phyloP scores from a whole-genome alignment of 257 asterid genomes.

The Primulina huaijiensis region DNA sequence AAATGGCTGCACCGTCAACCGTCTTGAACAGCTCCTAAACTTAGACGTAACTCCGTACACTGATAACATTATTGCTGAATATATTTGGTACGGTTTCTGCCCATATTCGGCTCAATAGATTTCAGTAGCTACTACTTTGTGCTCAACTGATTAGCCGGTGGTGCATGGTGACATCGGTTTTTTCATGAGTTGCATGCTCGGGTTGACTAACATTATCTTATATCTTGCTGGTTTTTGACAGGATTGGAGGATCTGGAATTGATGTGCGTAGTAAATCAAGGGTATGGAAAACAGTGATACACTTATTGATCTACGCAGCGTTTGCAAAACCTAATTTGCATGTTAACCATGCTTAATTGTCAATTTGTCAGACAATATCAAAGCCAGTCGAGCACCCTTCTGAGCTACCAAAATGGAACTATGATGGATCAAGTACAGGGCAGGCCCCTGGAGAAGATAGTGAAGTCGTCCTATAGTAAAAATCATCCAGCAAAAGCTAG shows the following conservation, averaged over 20 bases:
- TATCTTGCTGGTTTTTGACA: slow-evolving; percentile 1
- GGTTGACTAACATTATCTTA: background rate
- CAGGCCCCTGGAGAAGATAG: slow-evolving; percentile 98
- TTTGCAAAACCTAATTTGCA: slow-evolving; percentile 3
- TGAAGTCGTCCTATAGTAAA: slow-evolving; percentile 97
- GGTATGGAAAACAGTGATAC: slow-evolving; percentile 38
- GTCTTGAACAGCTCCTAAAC: slow-evolving; percentile 81
- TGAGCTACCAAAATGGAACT: slow-evolving; percentile 98
- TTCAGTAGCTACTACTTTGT: too few species aligned
- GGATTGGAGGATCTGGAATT: slow-evolving; percentile 21
- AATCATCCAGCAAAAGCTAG: background rate
- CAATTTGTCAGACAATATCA: slow-evolving; percentile 56
- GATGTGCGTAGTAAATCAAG: slow-evolving; percentile 41
- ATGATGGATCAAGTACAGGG: slow-evolving; percentile 98
- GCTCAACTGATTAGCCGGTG: too few species aligned
- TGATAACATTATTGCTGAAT: slow-evolving; percentile 21
- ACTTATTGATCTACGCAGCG: background rate
- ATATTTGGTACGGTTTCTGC: slow-evolving; percentile 12
- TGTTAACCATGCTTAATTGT: slow-evolving; percentile 3
- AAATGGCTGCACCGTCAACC: slow-evolving; percentile 60
- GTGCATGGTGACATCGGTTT: too few species aligned
- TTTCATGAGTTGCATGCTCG: too few species aligned
- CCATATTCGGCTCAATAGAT: too few species aligned
- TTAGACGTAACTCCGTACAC: slow-evolving; percentile 67
- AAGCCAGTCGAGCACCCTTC: slow-evolving; percentile 91